Evolutionary conservation across 352 stramenopile species (phyloP).

Genomic region (Phytopythium kandeliae): DNA sequence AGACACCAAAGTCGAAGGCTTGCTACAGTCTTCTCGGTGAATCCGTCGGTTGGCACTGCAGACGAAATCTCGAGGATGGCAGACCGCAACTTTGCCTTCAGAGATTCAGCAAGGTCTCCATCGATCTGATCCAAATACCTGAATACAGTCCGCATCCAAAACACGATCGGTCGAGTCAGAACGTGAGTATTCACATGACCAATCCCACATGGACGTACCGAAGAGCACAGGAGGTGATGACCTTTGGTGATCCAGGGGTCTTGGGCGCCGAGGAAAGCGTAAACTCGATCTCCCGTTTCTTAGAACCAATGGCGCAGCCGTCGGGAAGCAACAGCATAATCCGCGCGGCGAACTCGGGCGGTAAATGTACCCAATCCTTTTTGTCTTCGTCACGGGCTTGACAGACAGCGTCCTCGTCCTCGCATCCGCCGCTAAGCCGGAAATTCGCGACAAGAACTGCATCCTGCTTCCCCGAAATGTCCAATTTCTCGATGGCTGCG

Average conservation of each 20-base stretch:
- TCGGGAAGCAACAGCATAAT: conserved; percentile 66
- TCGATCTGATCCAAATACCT: conserved; percentile 56
- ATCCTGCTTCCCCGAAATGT: neutral
- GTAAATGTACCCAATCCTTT: conserved; percentile 64
- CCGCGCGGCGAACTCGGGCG: conserved; percentile 61
- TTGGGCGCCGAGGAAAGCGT: conserved; percentile 33
- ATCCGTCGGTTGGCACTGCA: neutral
- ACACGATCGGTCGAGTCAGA: too few species aligned
- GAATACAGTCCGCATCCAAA: neutral
- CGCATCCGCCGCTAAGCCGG: neutral
- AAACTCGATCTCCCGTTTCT: conserved; percentile 63
- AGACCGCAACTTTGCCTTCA: conserved; percentile 16
- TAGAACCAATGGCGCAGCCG: conserved; percentile 37
- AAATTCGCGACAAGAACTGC: conserved; percentile 1
- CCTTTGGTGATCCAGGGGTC: neutral
- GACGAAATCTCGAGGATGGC: neutral
- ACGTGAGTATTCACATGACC: too few species aligned
- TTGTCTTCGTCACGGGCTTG: conserved; percentile 10
- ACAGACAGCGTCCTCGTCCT: conserved; percentile 5
- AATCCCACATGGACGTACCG: conserved; percentile 14
- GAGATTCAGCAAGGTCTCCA: conserved; percentile 18
- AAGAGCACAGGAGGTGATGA: conserved; percentile 62
- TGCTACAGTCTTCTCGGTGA: neutral
- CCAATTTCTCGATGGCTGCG: conserved; percentile 1
- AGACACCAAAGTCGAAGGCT: conserved; percentile 54